Base-by-base conservation (phyloP, 768 basidiomycete species). In the Tubosaeta sp. region DNA sequence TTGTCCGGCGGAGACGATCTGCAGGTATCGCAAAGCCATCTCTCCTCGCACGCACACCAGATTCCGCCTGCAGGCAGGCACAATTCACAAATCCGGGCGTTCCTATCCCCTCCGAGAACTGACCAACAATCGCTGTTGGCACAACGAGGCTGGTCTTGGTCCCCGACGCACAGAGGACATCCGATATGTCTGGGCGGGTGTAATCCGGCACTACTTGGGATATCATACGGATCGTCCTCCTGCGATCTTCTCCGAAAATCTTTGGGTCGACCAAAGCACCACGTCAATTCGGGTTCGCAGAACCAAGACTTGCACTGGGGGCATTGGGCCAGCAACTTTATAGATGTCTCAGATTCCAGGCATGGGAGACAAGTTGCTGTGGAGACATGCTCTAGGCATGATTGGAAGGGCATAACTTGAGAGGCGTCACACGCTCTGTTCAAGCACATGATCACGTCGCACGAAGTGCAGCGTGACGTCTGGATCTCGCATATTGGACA, bases 21-120 rank as follows among this genome's bases (percentile, higher is more conserved):
- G 53, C 65, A 66, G 44, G 64, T 59, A 32, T 66, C 62, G 47
- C 64, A 65, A 11, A 55, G 37, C 64, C 65, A 61, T 44, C 50
- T 54, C 19, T 46, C 46, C 35, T 54, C 42, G 55, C 65, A 65
- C 2, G 41, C 41, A 42, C 64, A 65, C 56, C 56, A 49, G 32
- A 66, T 47, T 9, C 64, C 64, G 3, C 52, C 61, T 13, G n/a
- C 54, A 0, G 62, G 55, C 27, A 61, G 51, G 33, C 64, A 65
- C 26, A 50, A 46, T n/a, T 37, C 27, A 37, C 63, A 64, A 22
- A 63, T n/a, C 43, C 8, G 27, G 4, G 8, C 8, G 53, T 43
- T 51, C 25, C 33, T 48, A 16, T 49, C 41, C 25, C 48, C 53
- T 7, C 33, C 46, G 33, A 27, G 32, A 31, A 50, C 48, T 8